A percentile compares a stretch with the other conserved stretches of the same genome.
Conservation (phyloP, 352 stramenopile species). For the Aphanomyces astaci region DNA sequence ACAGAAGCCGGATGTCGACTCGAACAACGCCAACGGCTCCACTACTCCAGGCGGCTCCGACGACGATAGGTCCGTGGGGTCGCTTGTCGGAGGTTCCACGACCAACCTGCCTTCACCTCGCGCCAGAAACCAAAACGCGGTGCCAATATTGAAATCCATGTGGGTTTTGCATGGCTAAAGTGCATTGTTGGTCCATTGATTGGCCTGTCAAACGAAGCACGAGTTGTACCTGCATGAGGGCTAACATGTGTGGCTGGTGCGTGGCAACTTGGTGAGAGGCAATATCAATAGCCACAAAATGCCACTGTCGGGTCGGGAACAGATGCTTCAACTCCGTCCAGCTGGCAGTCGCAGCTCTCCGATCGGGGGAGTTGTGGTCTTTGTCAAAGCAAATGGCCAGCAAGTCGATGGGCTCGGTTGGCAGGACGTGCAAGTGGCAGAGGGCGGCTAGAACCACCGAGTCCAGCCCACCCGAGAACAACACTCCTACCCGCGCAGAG, state of each 20-base stretch:
- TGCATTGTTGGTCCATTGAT: too few species aligned
- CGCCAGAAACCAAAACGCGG: slow-evolving; percentile 93
- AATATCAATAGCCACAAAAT: slow-evolving; percentile 82
- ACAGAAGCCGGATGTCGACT: slow-evolving; percentile 21
- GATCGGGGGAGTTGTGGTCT: slow-evolving; percentile 74
- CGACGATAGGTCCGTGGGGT: too few species aligned
- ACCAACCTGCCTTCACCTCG: slow-evolving; percentile 42
- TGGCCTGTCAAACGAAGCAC: background rate
- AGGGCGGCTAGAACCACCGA: slow-evolving; percentile 92
- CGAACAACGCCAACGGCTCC: too few species aligned
- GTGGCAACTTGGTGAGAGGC: slow-evolving; percentile 57
- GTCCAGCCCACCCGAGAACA: slow-evolving; percentile 96
- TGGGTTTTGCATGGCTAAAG: slow-evolving; percentile 80
- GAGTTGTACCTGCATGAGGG: slow-evolving; percentile 52
- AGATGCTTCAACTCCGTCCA: slow-evolving; percentile 72
- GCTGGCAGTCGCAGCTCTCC: slow-evolving; percentile 76
- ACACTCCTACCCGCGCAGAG: slow-evolving; percentile 65
- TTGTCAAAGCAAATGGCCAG: slow-evolving; percentile 94
- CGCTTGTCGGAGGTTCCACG: background rate
- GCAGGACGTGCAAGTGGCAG: slow-evolving; percentile 58
- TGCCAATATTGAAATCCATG: slow-evolving; percentile 98
- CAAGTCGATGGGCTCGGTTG: slow-evolving; percentile 79
- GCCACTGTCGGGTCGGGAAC: slow-evolving; percentile 79
- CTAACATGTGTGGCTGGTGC: slow-evolving; percentile 54
- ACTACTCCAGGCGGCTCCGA: too few species aligned